Evolutionary conservation across 371 early-diverging fungal species (phyloP).

Genomic region (Capniomyces stellatus): DNA sequence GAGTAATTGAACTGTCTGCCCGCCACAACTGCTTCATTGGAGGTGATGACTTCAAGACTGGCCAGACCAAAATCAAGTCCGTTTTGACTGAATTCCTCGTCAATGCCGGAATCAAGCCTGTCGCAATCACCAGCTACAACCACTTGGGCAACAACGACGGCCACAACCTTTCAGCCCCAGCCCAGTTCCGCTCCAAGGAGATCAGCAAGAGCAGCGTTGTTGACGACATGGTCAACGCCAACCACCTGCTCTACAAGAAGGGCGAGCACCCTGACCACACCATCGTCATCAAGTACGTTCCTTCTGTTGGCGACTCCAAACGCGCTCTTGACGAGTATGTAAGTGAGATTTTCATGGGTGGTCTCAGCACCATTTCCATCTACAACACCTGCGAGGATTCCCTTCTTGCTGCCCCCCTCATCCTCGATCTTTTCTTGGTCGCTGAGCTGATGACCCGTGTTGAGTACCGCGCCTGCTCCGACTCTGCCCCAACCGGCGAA

Average conservation of each 20-base stretch:
- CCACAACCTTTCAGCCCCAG: constrained; percentile 84
- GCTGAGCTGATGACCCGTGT: constrained; percentile 93
- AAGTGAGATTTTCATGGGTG: constrained; percentile 95
- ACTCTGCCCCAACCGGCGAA: constrained; percentile 21
- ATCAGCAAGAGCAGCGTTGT: constrained; percentile 94
- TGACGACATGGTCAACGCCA: constrained; percentile 94
- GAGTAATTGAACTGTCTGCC: constrained; percentile 74
- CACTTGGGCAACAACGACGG: constrained; percentile 98
- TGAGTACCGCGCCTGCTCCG: constrained; percentile 33
- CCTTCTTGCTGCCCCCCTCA: constrained; percentile 86
- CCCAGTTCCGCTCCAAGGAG: constrained; percentile 95
- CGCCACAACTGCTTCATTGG: constrained; percentile 75
- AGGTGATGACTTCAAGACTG: constrained; percentile 97
- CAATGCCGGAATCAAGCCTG: constrained; percentile 93
- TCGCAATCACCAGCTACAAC: constrained; percentile 91
- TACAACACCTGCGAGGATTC: constrained; percentile 98
- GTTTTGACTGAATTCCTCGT: constrained; percentile 94
- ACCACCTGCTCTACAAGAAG: constrained; percentile 65
- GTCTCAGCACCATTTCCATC: constrained; percentile 85
- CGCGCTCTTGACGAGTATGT: constrained; percentile 95
- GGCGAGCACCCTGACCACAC: constrained; percentile 86
- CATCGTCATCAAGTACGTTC: constrained; percentile 95
- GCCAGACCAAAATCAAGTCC: constrained; percentile 97
- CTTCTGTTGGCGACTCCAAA: constrained; percentile 91
- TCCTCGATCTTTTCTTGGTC: constrained; percentile 82